Conservation (phyloP, 2,329 filamentous ascomycete genomes). For the Fusarium fracticaudum region DNA sequence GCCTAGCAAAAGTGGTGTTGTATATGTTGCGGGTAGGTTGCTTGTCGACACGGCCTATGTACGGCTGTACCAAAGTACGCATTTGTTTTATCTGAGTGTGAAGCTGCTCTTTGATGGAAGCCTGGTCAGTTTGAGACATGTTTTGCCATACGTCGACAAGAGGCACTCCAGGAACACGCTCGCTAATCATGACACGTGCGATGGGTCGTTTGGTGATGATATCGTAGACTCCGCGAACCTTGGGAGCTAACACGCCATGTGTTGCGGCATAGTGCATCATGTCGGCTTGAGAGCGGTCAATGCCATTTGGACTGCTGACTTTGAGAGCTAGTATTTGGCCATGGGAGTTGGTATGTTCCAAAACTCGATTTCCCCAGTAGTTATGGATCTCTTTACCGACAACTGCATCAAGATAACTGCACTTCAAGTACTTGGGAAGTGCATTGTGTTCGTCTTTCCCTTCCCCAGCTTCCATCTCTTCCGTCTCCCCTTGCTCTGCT, state of each 20-base stretch:
- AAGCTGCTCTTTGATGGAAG: not conserved
- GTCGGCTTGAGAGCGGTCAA: not conserved
- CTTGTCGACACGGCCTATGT: not conserved
- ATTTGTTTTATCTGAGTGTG: not conserved
- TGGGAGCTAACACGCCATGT: not conserved
- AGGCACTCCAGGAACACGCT: not conserved
- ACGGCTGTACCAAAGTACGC: not conserved
- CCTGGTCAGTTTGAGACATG: not conserved
- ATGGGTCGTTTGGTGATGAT: not conserved
- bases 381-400: not conserved
- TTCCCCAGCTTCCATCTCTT: not conserved
- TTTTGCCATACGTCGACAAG: not conserved
- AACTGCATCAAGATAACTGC: not conserved
- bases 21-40: not conserved
- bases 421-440: not conserved
- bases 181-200: not conserved
- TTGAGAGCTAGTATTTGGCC: not conserved
- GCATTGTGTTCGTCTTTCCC: not conserved
- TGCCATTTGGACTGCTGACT: not conserved
- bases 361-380: not conserved
- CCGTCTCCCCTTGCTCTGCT: not conserved
- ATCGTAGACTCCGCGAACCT: not conserved
- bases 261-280: constrained; percentile 3
- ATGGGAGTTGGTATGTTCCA: not conserved
- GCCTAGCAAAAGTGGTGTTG: not conserved